A percentile compares a stretch with the other conserved stretches of the same genome.
Evolutionary conservation across 768 basidiomycete species (phyloP).

Genomic region (Pholiota molesta): DNA sequence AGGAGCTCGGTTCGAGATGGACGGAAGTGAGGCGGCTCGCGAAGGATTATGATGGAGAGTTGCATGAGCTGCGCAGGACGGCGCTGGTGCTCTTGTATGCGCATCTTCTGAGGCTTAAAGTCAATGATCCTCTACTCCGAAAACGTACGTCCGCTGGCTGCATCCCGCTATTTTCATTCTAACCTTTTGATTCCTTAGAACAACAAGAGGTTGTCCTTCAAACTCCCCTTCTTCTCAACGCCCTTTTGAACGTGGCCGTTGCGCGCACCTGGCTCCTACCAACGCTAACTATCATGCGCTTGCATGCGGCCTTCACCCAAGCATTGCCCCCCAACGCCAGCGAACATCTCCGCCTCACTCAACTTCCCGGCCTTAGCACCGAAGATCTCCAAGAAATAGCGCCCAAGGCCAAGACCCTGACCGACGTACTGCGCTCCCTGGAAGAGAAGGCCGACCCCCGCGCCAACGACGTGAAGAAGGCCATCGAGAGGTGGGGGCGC

Average conservation of each 20-base stretch:
- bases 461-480: slow-evolving; percentile 59
- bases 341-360: slow-evolving; percentile 55
- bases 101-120: slow-evolving; percentile 74
- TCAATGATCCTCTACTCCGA: slow-evolving; percentile 54
- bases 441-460: slow-evolving; percentile 54
- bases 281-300: slow-evolving; percentile 75
- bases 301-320: slow-evolving; percentile 85
- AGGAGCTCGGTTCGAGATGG: slow-evolving; percentile 58
- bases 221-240: slow-evolving; percentile 72
- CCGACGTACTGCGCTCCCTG: slow-evolving; percentile 50
- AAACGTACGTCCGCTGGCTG: slow-evolving; percentile 54
- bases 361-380: slow-evolving; percentile 74
- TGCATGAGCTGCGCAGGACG: slow-evolving; percentile 45
- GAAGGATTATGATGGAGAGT: slow-evolving; percentile 34
- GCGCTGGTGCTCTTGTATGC: slow-evolving; percentile 82
- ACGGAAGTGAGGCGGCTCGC: slow-evolving; percentile 46
- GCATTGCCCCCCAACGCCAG: slow-evolving; percentile 67
- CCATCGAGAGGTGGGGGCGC: slow-evolving; percentile 69
- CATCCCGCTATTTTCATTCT: slow-evolving; percentile 1
- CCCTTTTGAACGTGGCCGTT: slow-evolving; percentile 79
- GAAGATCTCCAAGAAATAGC: slow-evolving; percentile 46
- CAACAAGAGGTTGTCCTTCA: slow-evolving; percentile 73
- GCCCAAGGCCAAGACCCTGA: slow-evolving; percentile 42
- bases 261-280: slow-evolving; percentile 90
- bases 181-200: slow-evolving; percentile 46